These are phyloP conservation scores for Casuarina cunninghamiana DNA, from an alignment of 306 rosid species.

Conservation along the genomic window DNA sequence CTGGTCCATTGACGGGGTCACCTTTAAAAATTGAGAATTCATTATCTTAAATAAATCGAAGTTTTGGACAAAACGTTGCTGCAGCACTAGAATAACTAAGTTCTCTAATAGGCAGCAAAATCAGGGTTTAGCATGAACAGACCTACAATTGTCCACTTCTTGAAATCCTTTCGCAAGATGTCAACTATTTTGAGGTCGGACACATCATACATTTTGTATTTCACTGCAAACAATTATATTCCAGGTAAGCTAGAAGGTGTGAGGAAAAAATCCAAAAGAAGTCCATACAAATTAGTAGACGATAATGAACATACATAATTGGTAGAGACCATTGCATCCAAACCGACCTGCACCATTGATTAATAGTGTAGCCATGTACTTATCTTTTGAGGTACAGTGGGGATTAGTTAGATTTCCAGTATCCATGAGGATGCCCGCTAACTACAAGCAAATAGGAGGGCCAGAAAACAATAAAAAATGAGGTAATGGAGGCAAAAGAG, in stretches of 20 bases:
- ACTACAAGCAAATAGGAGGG: conserved; percentile 44
- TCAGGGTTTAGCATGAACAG: conserved; percentile 11
- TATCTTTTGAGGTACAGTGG: conserved; percentile 62
- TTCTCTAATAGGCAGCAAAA: background rate
- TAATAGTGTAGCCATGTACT: conserved; percentile 76
- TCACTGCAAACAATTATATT: conserved; percentile 49
- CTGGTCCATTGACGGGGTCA: background rate
- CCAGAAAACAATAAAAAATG: background rate
- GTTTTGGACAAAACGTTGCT: background rate
- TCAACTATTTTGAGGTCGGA: conserved; percentile 57
- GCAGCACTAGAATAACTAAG: background rate
- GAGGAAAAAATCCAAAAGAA: background rate
- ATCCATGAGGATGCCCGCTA: conserved; percentile 78
- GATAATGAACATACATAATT: conserved; percentile 49
- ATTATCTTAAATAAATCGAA: background rate
- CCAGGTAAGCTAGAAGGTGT: conserved; percentile 1
- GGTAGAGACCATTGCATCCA: conserved; percentile 79
- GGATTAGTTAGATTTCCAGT: conserved; percentile 55
- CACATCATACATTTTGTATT: conserved; percentile 65
- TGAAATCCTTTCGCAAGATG: conserved; percentile 70
- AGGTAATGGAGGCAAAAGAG: background rate
- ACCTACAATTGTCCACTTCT: conserved; percentile 82
- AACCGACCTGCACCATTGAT: conserved; percentile 82
- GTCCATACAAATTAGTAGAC: background rate
- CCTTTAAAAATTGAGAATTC: background rate